A percentile compares a stretch with the other conserved stretches of the same genome.
Evolutionary conservation across 116 monocot genomes (phyloP).

Genomic region (Thalassia testudinum): DNA sequence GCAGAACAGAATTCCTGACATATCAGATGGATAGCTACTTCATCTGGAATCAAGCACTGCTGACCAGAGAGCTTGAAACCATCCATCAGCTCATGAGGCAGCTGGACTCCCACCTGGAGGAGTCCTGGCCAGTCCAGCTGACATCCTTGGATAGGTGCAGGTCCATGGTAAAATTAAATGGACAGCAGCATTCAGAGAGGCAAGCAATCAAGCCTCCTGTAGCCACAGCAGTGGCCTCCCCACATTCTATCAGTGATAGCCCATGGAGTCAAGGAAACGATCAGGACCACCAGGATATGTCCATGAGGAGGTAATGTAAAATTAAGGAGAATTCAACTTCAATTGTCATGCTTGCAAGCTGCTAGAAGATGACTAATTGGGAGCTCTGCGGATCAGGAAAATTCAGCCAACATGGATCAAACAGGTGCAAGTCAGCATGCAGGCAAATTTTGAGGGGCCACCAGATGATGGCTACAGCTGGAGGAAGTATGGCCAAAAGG

Average conservation of each 20-base stretch:
- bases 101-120: constrained; percentile 15
- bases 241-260: constrained; percentile 29
- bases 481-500: constrained; percentile 92
- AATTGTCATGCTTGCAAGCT: too few relatives aligned
- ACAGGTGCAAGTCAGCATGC: constrained; percentile 26
- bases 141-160: constrained; percentile 9
- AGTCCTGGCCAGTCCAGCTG: not conserved
- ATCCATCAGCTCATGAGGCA: constrained; percentile 17
- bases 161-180: constrained; percentile 7
- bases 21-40: too few relatives aligned
- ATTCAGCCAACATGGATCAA: constrained; percentile 29
- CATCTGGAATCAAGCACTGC: too few relatives aligned
- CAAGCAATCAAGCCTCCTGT: too few relatives aligned
- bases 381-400: too few relatives aligned
- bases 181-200: not conserved
- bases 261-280: constrained; percentile 8
- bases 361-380: too few relatives aligned
- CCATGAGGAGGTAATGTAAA: constrained; percentile 35
- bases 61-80: constrained; percentile 15
- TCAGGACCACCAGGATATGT: constrained; percentile 20
- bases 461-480: constrained; percentile 61
- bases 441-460: constrained; percentile 16
- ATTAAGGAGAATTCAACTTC: too few relatives aligned
- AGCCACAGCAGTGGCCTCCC: constrained; percentile 10
- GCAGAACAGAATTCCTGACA: too few relatives aligned